Evolutionary conservation across 2,329 filamentous ascomycete species (phyloP), one percentile per base, ranked within the genome.

Genomic region (Trichoderma hamatum): DNA sequence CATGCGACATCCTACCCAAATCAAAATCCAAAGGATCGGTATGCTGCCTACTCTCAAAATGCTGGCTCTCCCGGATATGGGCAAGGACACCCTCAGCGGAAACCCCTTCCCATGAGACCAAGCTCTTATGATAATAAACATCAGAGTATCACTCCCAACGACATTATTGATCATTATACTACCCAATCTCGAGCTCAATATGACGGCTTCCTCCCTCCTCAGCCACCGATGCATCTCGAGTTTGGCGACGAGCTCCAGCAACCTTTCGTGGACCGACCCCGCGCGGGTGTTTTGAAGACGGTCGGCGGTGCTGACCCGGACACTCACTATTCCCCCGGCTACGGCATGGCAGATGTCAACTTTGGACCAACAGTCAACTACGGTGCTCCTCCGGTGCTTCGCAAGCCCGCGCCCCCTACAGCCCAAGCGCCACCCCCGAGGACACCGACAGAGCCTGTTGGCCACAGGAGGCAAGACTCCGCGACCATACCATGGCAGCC

Each of bases 341-440:
- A 86, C 28, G 84, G 88, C 68, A 89, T 97, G 70, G 92, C 93
- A 1, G 81, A 85, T 5, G 87, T 97, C 71, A 90, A 97, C 78
- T 97, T 97, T 80, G 95, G 95, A 0, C 93, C 90, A 6, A 97
- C 94, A 0, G 82, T 92, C 73, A 90, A 91, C 70, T 90, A 93
- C 69, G 80, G 76, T 39, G 81, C 80, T 14, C 55, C 77, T 21
- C 69, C 79, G n/a, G 71, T 77, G 2, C 73, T 77, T 11, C 76
- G 72, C 6, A 79, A 72, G 69, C 74, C 75, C 0, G 76, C 71
- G 3, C 30, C 62, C 26, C 36, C 75, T 0, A 74, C 70, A 1
- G 43, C 51, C 6, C 34, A 43, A 28, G 32, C 52, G 9, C 71
- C 5, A 10, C 55, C 32, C 28, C 75, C 79, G 0, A 80, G 77